These are phyloP conservation scores for Dittrichia graveolens DNA, from an alignment of 129 eudicot species.

Conservation along the genomic window DNA sequence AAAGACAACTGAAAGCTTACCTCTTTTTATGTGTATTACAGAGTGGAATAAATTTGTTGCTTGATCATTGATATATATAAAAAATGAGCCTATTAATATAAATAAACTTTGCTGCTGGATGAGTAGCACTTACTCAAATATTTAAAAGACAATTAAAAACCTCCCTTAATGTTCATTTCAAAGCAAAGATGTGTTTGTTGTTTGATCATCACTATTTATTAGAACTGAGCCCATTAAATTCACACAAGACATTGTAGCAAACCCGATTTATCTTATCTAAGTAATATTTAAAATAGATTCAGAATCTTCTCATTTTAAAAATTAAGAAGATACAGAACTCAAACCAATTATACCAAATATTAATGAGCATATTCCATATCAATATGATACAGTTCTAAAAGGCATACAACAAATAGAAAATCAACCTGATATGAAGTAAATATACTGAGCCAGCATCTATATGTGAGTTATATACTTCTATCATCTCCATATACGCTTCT, in stretches of 20 bases:
- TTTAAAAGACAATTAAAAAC: not conserved
- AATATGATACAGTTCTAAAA: not conserved
- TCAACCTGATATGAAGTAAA: not conserved
- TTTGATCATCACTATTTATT: conserved; percentile 5
- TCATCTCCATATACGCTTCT: not conserved
- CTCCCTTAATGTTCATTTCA: not conserved
- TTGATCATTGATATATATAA: not conserved
- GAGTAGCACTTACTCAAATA: not conserved
- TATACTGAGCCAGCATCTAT: not conserved
- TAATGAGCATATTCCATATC: not conserved
- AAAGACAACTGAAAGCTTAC: not conserved
- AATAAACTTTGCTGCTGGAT: not conserved
- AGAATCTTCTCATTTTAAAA: not conserved
- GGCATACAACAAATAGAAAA: not conserved
- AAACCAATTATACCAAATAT: not conserved
- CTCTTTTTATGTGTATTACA: not conserved
- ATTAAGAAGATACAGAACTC: not conserved
- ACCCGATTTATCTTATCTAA: not conserved
- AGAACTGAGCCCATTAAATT: conserved; percentile 10
- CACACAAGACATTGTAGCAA: not conserved
- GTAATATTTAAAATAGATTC: not conserved
- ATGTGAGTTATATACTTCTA: conserved; percentile 6
- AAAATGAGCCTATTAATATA: not conserved
- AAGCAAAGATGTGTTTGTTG: conserved; percentile 10
- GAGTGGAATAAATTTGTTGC: not conserved